Evolutionary conservation across 108 stramenopile genomes (phyloP), one percentile per base, ranked within the genome.

Genomic region (Fragilariopsis cylindrus): DNA sequence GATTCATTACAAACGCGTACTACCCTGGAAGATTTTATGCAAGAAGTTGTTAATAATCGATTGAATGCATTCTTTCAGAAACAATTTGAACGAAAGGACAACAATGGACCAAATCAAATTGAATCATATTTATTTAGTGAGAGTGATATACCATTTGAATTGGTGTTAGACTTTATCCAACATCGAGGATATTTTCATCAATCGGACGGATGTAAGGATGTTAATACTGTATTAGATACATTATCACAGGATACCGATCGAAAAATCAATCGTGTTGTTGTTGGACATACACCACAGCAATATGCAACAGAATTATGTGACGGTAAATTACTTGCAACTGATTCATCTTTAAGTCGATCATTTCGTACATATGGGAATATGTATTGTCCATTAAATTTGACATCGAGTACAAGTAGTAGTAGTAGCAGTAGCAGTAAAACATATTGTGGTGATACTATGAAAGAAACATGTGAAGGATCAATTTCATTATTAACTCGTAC

Each of bases 301-400:
- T 8, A 70, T 15, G 69, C 52, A 15, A 53, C 13, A 18, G 69
- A 70, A 70, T 8, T 53, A 30, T 70, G 69, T 53, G 48, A 46
- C 54, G 69, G 69, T 16, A 70, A 70, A 30, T 46, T 70, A 19
- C 40, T 70, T 7, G 69, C 69, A 12, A 70, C 50, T 54, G 69
- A 70, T 54, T 70, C 69, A 9, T 70, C 69, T 7, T 70, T 70
- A 52, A 54, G 50, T 7, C 7, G 69, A 54, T 53, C 49, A 7
- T 70, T 70, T 54, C 69, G 69, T 11, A 52, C 69, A 12, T 48
- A 70, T 70, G 69, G 69, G 8, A 70, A 70, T 52, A 70, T 70
- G 69, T 70, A 70, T 2, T 70, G 69, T 53, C 69, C 69, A 11
- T 46, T 70, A 16, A 70, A 21, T 60, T 30, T 30, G 30, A 30